A percentile compares a stretch with the other conserved stretches of the same genome.
phyloP scores from a whole-genome alignment of 2,329 filamentous ascomycete genomes.

The Colletotrichum echinochloae region DNA sequence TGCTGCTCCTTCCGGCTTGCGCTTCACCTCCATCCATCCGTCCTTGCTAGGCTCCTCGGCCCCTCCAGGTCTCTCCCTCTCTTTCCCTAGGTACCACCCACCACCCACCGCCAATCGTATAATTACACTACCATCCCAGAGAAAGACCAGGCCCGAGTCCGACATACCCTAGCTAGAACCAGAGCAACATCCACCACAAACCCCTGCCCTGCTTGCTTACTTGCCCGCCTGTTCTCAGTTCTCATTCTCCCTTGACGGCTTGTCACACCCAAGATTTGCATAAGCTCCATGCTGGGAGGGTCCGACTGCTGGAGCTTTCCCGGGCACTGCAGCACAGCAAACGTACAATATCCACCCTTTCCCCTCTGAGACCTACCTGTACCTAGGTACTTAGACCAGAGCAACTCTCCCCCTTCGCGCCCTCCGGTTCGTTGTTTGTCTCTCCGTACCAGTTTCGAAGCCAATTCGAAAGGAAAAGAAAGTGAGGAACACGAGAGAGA shows the following conservation, averaged over 20 bases:
- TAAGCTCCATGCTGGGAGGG: slow-evolving; percentile 3
- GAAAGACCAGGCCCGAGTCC: background rate
- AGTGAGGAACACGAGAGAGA: no score
- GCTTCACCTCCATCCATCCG: slow-evolving; percentile 11
- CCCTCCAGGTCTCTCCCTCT: background rate
- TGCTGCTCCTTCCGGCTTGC: slow-evolving; percentile 14
- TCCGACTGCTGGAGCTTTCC: background rate
- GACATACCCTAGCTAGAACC: background rate
- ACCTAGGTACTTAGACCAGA: slow-evolving; percentile 24
- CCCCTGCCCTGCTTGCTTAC: slow-evolving; percentile 21
- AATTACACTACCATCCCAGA: no score
- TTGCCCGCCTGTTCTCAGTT: slow-evolving; percentile 15
- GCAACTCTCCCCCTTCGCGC: slow-evolving; percentile 19
- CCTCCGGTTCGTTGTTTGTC: slow-evolving; percentile 3
- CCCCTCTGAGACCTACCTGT: background rate
- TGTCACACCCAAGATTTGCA: slow-evolving; percentile 33
- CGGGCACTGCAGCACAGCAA: slow-evolving; percentile 1
- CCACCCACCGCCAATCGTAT: background rate
- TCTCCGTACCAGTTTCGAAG: slow-evolving; percentile 1
- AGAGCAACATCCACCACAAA: slow-evolving; percentile 5
- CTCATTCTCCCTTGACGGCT: background rate
- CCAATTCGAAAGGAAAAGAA: background rate
- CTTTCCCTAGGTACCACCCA: background rate
- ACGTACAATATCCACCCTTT: background rate
- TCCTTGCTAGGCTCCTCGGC: background rate